Conservation (phyloP, 805 yeast genomes). For the Priceomyces melissophilus region DNA sequence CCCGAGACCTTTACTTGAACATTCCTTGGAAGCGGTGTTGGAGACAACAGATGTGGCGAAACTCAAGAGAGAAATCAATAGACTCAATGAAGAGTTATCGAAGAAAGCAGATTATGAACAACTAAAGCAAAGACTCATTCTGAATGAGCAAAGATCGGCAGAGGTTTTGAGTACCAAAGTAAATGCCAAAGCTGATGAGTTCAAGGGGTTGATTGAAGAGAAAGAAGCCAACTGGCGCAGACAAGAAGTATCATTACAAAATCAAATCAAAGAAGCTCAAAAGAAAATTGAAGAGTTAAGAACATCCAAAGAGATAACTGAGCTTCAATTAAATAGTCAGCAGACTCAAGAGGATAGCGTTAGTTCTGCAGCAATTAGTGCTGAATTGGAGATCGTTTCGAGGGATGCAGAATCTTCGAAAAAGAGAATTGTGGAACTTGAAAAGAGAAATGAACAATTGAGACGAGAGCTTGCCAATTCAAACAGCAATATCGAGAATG, state of each 20-base stretch:
- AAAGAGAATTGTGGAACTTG: slow-evolving; percentile 64
- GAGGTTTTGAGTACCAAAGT: slow-evolving; percentile 52
- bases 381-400: slow-evolving; percentile 63
- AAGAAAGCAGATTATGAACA: slow-evolving; percentile 76
- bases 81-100: slow-evolving; percentile 56
- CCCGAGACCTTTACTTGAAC: slow-evolving; percentile 76
- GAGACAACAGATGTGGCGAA: slow-evolving; percentile 50
- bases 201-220: slow-evolving; percentile 66
- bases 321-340: slow-evolving; percentile 50
- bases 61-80: slow-evolving; percentile 47
- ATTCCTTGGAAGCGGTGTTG: slow-evolving; percentile 61
- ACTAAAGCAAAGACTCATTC: slow-evolving; percentile 57
- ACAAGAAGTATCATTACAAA: slow-evolving; percentile 50
- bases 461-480: slow-evolving; percentile 60
- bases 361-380: slow-evolving; percentile 34
- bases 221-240: slow-evolving; percentile 66
- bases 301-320: slow-evolving; percentile 61
- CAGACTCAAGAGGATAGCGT: slow-evolving; percentile 26
- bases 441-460: slow-evolving; percentile 72
- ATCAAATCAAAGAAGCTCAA: slow-evolving; percentile 50
- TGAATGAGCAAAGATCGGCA: slow-evolving; percentile 59
- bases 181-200: slow-evolving; percentile 70
- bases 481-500: slow-evolving; percentile 44
- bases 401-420: slow-evolving; percentile 74
- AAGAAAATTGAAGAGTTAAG: slow-evolving; percentile 61